phyloP scores from a whole-genome alignment of 805 yeast species.

The Saturnispora dispora region DNA sequence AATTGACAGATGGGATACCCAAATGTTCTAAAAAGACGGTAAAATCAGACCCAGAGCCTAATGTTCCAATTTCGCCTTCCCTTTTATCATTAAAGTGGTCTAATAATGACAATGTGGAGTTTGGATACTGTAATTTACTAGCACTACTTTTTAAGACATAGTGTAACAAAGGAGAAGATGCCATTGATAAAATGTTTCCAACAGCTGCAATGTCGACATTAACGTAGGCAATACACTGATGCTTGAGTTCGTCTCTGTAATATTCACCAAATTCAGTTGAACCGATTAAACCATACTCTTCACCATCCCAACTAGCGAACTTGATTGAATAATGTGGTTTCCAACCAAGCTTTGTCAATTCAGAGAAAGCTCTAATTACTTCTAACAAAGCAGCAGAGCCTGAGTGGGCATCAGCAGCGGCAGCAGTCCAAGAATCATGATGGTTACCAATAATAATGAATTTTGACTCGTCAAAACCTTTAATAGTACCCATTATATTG shows the following conservation, averaged over 20 bases:
- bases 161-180: constrained; percentile 53
- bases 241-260: constrained; percentile 35
- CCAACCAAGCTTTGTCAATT: constrained; percentile 51
- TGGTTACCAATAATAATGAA: constrained; percentile 65
- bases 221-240: constrained; percentile 53
- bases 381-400: constrained; percentile 63
- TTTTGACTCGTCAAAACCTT: constrained; percentile 43
- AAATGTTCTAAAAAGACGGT: constrained; percentile 51
- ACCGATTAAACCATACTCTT: constrained; percentile 63
- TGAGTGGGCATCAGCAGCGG: constrained; percentile 73
- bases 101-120: constrained; percentile 22
- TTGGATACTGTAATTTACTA: constrained; percentile 40
- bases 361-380: constrained; percentile 50
- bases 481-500: constrained; percentile 54
- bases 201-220: constrained; percentile 59
- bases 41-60: constrained; percentile 69
- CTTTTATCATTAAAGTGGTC: constrained; percentile 30
- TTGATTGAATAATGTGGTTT: constrained; percentile 61
- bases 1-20: constrained; percentile 52
- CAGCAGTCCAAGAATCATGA: constrained; percentile 73
- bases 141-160: constrained; percentile 36
- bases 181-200: constrained; percentile 44
- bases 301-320: constrained; percentile 78
- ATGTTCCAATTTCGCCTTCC: constrained; percentile 31
- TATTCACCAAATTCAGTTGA: constrained; percentile 74